Evolutionary conservation across 2,329 filamentous ascomycete genomes (phyloP), one percentile per base, ranked within the genome.

Genomic region (Pseudogymnoascus sp.): DNA sequence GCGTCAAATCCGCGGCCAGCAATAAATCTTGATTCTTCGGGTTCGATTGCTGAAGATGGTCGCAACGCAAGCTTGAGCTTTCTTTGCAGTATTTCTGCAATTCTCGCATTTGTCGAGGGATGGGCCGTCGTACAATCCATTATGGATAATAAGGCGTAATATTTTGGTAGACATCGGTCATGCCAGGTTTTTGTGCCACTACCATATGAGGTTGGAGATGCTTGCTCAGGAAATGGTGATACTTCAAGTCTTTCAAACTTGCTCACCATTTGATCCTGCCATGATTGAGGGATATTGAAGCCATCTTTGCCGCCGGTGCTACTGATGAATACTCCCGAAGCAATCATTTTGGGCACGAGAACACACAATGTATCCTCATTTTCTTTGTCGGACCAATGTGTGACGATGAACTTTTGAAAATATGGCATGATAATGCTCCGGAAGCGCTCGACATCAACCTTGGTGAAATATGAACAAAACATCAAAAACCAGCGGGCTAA

Each of bases 391-490:
- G 85, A 84, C 90, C 91, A 96, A 68, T 90, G 86, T 6, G 82
- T 82, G 33, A 86, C 79, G 66, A 96, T 81, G 16, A 37, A 90
- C 84, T 85, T 91, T 74, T 96, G 90, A 68, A 98, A 92, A 63
- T 90, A 87, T 38, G 86, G 88, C 6, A 93, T 80, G 33, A 96
- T 82, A n/a, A 97, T 79, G 66, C 85, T 87, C 62, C 86, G 84
- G 72, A 98, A 99, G 40, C 90, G 84, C 61, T 88, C 84, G 1
- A 82, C 73, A 53, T 92, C 87, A 37, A 96, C 79, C 62, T 91
- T 84, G 0, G 90, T 88, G 68, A 95, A 87, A 61, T 90, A 87
- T 12, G 88, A 88, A 75, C 91, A 97, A 74, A 98, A 96, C 0
- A 87, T 83, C 46, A 98, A 82, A 73, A 96, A 98, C 78, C 87